A percentile compares a stretch with the other conserved stretches of the same genome.
Evolutionary conservation across 176 grass and related monocot genomes (phyloP).

Genomic region (Aegilops tauschii): DNA sequence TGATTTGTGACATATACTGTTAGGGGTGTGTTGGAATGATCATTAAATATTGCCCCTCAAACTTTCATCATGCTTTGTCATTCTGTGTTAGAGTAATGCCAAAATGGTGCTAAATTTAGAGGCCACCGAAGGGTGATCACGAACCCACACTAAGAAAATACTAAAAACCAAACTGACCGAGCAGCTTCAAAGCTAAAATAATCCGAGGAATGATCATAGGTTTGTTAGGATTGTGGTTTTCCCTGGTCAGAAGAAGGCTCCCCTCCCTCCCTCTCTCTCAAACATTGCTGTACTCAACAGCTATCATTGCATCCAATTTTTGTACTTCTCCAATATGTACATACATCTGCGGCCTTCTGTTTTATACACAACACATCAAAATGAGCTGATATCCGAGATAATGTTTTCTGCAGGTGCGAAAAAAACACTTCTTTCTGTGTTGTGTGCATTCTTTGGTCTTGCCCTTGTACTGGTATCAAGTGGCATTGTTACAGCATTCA

Average conservation of each 20-base stretch:
- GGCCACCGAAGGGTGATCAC: neutral
- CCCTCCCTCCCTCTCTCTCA: neutral
- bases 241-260: neutral
- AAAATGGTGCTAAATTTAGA: neutral
- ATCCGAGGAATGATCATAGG: neutral
- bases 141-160: neutral
- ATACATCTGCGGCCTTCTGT: conserved; percentile 28
- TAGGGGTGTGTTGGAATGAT: neutral
- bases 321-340: neutral
- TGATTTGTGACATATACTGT: neutral
- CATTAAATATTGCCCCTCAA: neutral
- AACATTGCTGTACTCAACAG: neutral
- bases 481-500: conserved; percentile 77
- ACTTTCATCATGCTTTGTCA: neutral
- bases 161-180: neutral
- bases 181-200: neutral
- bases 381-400: conserved; percentile 31
- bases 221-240: neutral
- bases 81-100: neutral
- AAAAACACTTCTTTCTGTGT: conserved; percentile 51
- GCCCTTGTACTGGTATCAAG: conserved; percentile 63
- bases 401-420: conserved; percentile 71
- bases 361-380: conserved; percentile 16
- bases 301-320: neutral
- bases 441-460: conserved; percentile 60